Base-by-base conservation (phyloP, 2,329 filamentous ascomycete species). In the Aspergillus hortae region DNA sequence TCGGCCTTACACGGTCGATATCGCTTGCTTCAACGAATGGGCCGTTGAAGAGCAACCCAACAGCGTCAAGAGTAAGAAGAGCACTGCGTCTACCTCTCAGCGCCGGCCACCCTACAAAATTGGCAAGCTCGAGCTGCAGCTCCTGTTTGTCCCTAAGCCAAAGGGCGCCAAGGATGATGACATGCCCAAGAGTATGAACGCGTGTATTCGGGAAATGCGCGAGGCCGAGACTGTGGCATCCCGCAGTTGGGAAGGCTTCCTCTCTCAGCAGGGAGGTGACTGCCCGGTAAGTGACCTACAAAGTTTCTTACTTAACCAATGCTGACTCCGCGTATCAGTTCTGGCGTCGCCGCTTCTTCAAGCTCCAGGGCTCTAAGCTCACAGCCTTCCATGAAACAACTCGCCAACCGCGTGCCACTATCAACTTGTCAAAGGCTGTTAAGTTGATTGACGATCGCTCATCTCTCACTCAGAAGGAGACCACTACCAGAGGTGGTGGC, bases 151-250 rank as follows among this genome's bases (percentile, higher is more conserved):
- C 1, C 94, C 94, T 0, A 90, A 92, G 63, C 92, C 94, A 4
- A 92, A 90, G 77, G 88, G 88, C 42, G 81, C 86, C 27, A 85
- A 85, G 46, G 94, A 97, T 58, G 92, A 96, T 14, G 92, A 97
- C 61, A 96, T 99, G 90, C 94, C 94, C 49, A 97, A 97, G 85
- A 96, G 92, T 77, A 96, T 99, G 92, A 95, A 94, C 72, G 89
- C 90, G 41, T 96, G 91, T 70, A 88, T 97, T 61, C 84, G 94
- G 15, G 94, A 97, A 75, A 85, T 99, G 74, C 90, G 88, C 72
- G 90, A 92, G 48, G 91, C 92, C 2, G 91, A 96, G 69, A 88
- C 89, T 68, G 81, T 89, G 56, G 82, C 88, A 56, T 80, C 87
- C 45, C 85, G 88, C 56, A 87, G 85, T 62, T 95, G 84, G 79